Percentiles rank a stretch among this genome's conserved stretches.
Evolutionary conservation across 768 basidiomycete species (phyloP).

Genomic region (Ephemerocybe angulata): DNA sequence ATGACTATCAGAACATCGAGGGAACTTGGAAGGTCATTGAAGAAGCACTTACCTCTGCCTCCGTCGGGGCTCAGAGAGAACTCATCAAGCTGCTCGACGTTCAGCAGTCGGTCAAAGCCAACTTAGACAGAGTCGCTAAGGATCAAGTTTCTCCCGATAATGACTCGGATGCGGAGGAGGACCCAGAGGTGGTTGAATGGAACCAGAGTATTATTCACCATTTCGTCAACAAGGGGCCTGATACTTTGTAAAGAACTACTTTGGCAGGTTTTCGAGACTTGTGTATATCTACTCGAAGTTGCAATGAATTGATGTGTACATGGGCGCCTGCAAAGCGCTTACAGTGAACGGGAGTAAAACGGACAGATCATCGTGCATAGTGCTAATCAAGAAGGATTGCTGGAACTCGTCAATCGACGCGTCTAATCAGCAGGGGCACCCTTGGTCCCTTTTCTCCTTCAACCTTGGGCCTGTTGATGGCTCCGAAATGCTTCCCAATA

Average conservation of each 20-base stretch:
- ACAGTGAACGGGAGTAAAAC: too few relatives aligned
- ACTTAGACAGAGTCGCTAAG: conserved; percentile 2
- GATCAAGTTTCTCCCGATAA: background rate
- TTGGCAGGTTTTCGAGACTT: too few relatives aligned
- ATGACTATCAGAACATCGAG: background rate
- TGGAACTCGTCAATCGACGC: conserved; percentile 8
- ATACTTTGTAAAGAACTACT: too few relatives aligned
- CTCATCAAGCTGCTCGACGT: conserved; percentile 14
- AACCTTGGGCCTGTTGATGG: conserved; percentile 30
- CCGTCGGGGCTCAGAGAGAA: background rate
- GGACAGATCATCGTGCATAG: too few relatives aligned
- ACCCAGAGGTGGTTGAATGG: background rate
- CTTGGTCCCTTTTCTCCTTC: conserved; percentile 19
- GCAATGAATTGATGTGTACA: too few relatives aligned
- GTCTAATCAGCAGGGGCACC: conserved; percentile 8
- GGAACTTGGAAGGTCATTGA: conserved; percentile 2
- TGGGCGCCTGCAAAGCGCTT: too few relatives aligned
- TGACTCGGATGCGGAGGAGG: conserved; percentile 7
- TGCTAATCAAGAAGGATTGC: too few relatives aligned
- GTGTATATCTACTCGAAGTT: too few relatives aligned
- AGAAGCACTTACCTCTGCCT: background rate
- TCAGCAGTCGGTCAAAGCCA: conserved; percentile 11
- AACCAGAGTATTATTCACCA: background rate
- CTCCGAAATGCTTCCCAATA: conserved; percentile 18
- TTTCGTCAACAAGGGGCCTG: too few relatives aligned